A percentile compares a stretch with the other conserved stretches of the same genome.
Conservation (phyloP, 1,284 basidiomycete species). For the Trichosporon sp. region DNA sequence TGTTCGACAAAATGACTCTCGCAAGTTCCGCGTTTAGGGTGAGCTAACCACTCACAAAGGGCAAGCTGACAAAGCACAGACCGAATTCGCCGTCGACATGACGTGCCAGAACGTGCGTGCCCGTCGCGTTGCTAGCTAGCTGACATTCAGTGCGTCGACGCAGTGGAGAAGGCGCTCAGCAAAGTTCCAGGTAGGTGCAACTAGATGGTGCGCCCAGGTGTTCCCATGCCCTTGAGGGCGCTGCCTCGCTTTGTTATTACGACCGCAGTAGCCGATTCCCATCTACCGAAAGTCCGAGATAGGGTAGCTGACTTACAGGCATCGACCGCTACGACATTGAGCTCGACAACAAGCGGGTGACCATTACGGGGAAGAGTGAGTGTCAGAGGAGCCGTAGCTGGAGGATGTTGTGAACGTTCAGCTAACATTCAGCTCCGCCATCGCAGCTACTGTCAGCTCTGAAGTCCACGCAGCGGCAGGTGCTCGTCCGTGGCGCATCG, state of each 20-base stretch:
- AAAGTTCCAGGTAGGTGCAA: constrained; percentile 28
- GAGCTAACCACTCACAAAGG: no score
- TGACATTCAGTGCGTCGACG: constrained; percentile 40
- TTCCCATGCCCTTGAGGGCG: background rate
- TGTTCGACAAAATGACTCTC: constrained; percentile 28
- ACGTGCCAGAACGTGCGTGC: constrained; percentile 45
- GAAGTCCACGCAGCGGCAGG: constrained; percentile 47
- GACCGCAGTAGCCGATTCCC: no score
- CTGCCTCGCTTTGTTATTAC: no score
- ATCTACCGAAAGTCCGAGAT: no score
- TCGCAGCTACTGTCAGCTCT: constrained; percentile 45
- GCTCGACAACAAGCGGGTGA: constrained; percentile 45
- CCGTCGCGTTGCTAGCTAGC: background rate
- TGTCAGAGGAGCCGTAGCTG: background rate
- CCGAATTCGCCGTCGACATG: constrained; percentile 50
- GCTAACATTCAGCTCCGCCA: constrained; percentile 39
- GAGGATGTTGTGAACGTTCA: no score
- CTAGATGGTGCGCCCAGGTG: background rate
- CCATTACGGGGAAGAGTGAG: constrained; percentile 45
- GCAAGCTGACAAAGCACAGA: constrained; percentile 25
- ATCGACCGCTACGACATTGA: constrained; percentile 48
- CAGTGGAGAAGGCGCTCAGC: constrained; percentile 36
- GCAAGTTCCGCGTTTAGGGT: constrained; percentile 37
- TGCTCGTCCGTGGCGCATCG: constrained; percentile 47
- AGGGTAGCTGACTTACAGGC: constrained; percentile 22